phyloP scores from a whole-genome alignment of 495 filamentous ascomycete species.

The Trichoderma parareesei region DNA sequence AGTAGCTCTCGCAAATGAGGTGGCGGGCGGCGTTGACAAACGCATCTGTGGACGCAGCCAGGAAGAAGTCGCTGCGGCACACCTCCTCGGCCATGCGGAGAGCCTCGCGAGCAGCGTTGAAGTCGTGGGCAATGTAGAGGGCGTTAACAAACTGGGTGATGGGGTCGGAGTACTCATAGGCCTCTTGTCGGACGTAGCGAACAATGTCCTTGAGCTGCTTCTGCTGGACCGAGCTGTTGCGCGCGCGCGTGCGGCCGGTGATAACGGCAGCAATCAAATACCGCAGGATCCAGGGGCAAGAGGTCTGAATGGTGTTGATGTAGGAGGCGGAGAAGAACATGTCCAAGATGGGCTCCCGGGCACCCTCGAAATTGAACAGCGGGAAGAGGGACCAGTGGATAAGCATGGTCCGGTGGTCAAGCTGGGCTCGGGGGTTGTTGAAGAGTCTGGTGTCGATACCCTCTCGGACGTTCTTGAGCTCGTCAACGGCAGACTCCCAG shows the following conservation, averaged over 20 bases:
- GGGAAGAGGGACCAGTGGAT: constrained; percentile 98
- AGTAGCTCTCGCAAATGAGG: constrained; percentile 95
- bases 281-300: constrained; percentile 91
- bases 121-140: constrained; percentile 95
- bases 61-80: constrained; percentile 90
- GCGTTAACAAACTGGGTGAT: constrained; percentile 95
- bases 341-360: constrained; percentile 83
- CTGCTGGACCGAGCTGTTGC: constrained; percentile 82
- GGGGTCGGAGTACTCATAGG: constrained; percentile 93
- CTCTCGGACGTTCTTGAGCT: constrained; percentile 89
- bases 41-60: constrained; percentile 69
- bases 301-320: constrained; percentile 99
- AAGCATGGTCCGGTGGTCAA: constrained; percentile 90
- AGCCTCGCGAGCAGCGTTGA: constrained; percentile 93
- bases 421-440: constrained; percentile 89
- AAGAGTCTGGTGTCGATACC: constrained; percentile 84
- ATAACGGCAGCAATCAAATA: constrained; percentile 94
- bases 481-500: constrained; percentile 95
- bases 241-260: constrained; percentile 77
- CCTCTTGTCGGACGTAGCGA: constrained; percentile 89
- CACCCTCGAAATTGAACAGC: constrained; percentile 94
- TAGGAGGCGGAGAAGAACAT: constrained; percentile 92
- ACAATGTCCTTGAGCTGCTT: constrained; percentile 97
- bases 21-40: constrained; percentile 94
- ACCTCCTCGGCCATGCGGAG: constrained; percentile 87